Base-by-base conservation (phyloP, 1,139 yeast species). In the Saccharomycopsis hybrid region DNA sequence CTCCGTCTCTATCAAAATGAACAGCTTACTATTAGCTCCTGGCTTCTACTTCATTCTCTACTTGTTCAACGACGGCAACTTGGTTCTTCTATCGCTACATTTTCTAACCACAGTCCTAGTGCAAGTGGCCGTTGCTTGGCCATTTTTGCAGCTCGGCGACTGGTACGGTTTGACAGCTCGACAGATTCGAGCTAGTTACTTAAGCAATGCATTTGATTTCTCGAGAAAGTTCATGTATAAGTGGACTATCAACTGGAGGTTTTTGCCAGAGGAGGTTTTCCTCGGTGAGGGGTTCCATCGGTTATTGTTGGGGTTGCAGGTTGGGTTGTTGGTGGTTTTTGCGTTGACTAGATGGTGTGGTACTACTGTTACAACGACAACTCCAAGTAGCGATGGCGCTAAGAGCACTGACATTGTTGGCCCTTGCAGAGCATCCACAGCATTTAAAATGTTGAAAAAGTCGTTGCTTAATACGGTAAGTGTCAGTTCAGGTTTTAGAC, bases 191-290 rank as follows among this genome's bases (percentile, higher is more conserved):
- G 59, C 65, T 57, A 73, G 74, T 40, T 85, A 85, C 59, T 58
- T 84, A 41, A 56, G 65, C 7, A 74, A 77, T 27, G 96, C 97
- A 0, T 90, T 88, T 63, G 77, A 90, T 61, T 86, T 90, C 60
- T 69, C 74, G 18, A 71, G 97, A 52, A 74, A 76, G 49, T 90
- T 90, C 62, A 62, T 86, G 58, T 85, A 80, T 65, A 70, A 83
- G 63, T 90, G 97, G 97, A 85, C 96, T 0, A 90, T 90, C 42
- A 90, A 90, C 62, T 90, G 97, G 97, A 78, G 79, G 56, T 86
- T 88, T 60, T 57, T 90, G 0, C 67, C 75, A 3, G 90, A 85
- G 57, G 75, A 74, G 0, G 61, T 69, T 1, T 90, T 90, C 62
- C 61, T 68, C 29, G 73, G 82, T 41, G 63, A 64, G 1, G 51